phyloP scores from a whole-genome alignment of 352 stramenopile genomes.

The Globisporangium irregulare region DNA sequence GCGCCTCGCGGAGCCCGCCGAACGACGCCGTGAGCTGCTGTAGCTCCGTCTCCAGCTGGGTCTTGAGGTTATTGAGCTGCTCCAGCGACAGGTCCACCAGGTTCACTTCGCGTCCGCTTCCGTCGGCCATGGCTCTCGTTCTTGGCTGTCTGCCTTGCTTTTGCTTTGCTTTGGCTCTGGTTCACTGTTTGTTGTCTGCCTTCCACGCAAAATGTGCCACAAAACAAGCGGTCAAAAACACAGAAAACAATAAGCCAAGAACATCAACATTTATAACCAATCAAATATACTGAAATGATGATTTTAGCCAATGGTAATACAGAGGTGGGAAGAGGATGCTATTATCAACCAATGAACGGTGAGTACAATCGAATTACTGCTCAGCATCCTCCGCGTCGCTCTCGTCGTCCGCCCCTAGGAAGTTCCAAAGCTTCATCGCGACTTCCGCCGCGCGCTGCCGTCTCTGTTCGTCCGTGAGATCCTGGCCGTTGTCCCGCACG shows the following conservation, averaged over 20 bases:
- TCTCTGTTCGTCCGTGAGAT: conserved; percentile 56
- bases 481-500: conserved; percentile 54
- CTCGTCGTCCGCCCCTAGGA: conserved; percentile 50
- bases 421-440: conserved; percentile 74
- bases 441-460: conserved; percentile 68
- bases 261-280: neutral
- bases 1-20: conserved; percentile 63
- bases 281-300: neutral
- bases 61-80: conserved; percentile 91
- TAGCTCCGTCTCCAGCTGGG: conserved; percentile 83
- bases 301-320: neutral
- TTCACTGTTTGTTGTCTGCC: neutral
- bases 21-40: conserved; percentile 76
- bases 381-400: conserved; percentile 31
- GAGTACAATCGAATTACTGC: conserved; percentile 1
- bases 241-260: neutral
- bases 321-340: neutral
- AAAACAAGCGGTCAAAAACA: neutral
- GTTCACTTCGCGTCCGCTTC: conserved; percentile 50
- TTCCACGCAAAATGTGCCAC: conserved; percentile 11
- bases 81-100: conserved; percentile 90
- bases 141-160: neutral
- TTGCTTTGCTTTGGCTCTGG: neutral
- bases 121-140: conserved; percentile 37
- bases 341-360: conserved; percentile 6